These are phyloP conservation scores for Exophiala sp. DNA, from an alignment of 2,329 filamentous ascomycete species.

Conservation along the genomic window DNA sequence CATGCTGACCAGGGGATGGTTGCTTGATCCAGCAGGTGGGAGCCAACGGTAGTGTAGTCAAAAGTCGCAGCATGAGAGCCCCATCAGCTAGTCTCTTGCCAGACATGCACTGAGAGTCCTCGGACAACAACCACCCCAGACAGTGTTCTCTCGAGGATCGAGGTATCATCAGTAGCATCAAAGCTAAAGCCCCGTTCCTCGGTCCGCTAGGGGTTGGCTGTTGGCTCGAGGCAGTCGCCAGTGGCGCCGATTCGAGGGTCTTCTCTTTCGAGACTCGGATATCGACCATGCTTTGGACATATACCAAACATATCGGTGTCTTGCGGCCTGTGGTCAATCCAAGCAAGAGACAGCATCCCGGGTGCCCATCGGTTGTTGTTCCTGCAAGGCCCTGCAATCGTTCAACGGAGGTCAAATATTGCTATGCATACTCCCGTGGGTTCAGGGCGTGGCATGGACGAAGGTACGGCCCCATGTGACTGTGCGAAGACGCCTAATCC, in stretches of 20 bases:
- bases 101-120: no score
- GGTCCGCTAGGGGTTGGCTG: conserved; percentile 14
- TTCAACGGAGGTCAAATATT: no score
- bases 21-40: no score
- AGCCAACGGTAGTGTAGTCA: no score
- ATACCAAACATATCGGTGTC: not conserved
- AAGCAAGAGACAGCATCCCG: no score
- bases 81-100: no score
- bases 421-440: no score
- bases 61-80: not conserved
- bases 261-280: not conserved
- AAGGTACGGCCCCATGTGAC: not conserved
- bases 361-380: no score
- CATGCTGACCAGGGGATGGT: not conserved
- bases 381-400: no score
- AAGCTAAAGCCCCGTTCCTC: conserved; percentile 25
- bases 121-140: no score
- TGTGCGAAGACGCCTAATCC: not conserved
- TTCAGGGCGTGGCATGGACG: no score
- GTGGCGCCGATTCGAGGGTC: conserved; percentile 8
- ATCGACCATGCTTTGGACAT: not conserved
- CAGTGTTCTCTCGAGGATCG: not conserved
- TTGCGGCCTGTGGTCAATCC: not conserved
- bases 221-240: conserved; percentile 3
- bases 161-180: conserved; percentile 12